Evolutionary conservation across 768 basidiomycete genomes (phyloP).

Genomic region (Favolaschia claudopus): DNA sequence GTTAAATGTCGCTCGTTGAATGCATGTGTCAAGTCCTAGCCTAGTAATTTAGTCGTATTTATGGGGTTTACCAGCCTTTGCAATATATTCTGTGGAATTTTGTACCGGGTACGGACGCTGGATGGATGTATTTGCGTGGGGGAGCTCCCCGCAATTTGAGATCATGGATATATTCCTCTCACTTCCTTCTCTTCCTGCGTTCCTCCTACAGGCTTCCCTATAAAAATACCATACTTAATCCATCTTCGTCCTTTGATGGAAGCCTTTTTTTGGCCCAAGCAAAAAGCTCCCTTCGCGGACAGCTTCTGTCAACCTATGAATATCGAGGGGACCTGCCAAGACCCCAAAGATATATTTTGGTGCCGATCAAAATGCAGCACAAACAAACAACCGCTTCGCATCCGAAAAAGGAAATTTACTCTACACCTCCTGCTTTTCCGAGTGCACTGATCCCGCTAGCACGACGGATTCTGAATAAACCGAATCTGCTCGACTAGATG

Average conservation of each 20-base stretch:
- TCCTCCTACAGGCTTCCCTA: no score
- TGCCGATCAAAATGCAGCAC: not conserved
- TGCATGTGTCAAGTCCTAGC: not conserved
- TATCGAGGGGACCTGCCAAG: not conserved
- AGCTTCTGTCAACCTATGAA: not conserved
- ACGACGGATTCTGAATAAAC: not conserved
- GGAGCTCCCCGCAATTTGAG: no score
- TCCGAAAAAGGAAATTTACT: constrained; percentile 2
- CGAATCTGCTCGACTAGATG: not conserved
- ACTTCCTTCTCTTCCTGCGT: no score
- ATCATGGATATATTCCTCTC: no score
- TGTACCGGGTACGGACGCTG: no score
- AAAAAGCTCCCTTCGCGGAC: no score
- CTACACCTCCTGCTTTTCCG: not conserved
- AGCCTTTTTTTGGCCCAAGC: no score
- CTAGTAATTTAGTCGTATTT: not conserved
- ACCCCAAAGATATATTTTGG: not conserved
- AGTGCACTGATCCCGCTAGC: not conserved
- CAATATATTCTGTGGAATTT: no score
- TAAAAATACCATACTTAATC: no score
- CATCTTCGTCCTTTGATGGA: no score
- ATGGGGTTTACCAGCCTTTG: no score
- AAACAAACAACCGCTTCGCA: constrained; percentile 2
- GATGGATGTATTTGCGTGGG: no score
- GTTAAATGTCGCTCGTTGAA: not conserved